Conservation (phyloP, 768 basidiomycete species). For the Pulveroboletus sp. region DNA sequence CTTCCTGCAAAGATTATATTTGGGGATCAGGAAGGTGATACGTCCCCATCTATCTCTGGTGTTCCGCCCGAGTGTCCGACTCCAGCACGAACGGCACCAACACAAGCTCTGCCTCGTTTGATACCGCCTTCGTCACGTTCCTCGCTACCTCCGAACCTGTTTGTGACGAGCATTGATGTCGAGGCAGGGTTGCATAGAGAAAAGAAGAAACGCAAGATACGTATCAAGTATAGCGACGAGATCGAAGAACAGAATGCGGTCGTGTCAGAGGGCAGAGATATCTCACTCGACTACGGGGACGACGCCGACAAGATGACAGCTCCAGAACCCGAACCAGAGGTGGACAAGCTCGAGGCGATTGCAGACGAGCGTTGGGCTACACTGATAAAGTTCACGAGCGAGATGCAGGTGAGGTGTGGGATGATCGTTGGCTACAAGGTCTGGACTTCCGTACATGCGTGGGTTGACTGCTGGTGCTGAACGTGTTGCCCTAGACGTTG, state of each 20-base stretch:
- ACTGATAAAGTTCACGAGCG: conserved; percentile 20
- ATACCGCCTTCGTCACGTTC: conserved; percentile 63
- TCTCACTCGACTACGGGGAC: conserved; percentile 12
- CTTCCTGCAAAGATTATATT: conserved; percentile 55
- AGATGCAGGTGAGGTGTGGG: conserved; percentile 28
- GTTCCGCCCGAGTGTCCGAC: not conserved
- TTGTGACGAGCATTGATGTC: conserved; percentile 71
- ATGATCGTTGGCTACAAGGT: conserved; percentile 50
- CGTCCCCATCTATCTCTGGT: not conserved
- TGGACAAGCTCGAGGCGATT: conserved; percentile 7
- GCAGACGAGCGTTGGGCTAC: conserved; percentile 17
- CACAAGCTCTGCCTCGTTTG: conserved; percentile 32
- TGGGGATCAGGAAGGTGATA: conserved; percentile 15
- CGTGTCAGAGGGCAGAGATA: not conserved
- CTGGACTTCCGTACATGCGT: not conserved
- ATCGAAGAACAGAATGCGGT: not conserved
- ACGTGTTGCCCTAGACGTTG: conserved; percentile 39
- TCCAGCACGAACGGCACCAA: not conserved
- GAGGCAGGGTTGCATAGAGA: conserved; percentile 40
- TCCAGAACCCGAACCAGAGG: not conserved
- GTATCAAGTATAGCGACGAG: conserved; percentile 32
- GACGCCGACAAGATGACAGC: not conserved
- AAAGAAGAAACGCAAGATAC: conserved; percentile 34
- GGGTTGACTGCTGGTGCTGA: not conserved
- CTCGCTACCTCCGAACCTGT: conserved; percentile 53